Conservation (phyloP, 192 early-diverging fungal species). For the Phlyctochytrium planicorne region DNA sequence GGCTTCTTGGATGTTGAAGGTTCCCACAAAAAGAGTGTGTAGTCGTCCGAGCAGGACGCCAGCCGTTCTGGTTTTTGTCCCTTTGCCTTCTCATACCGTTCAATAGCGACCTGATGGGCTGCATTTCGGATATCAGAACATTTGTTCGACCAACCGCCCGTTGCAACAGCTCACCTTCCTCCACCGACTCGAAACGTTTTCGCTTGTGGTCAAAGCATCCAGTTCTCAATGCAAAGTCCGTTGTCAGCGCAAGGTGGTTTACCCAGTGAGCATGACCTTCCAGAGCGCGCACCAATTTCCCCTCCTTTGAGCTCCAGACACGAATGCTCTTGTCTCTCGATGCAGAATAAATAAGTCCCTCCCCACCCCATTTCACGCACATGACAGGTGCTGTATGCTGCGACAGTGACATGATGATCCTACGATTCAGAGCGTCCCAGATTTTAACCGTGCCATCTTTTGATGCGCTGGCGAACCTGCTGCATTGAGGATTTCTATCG, state of each 20-base stretch:
- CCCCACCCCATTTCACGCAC: constrained; percentile 95
- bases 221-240: constrained; percentile 86
- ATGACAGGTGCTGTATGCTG: constrained; percentile 93
- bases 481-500: constrained; percentile 67
- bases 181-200: constrained; percentile 51
- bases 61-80: constrained; percentile 73
- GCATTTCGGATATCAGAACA: not conserved
- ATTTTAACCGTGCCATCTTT: constrained; percentile 91
- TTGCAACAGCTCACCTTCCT: constrained; percentile 45
- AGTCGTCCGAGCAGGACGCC: constrained; percentile 94
- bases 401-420: constrained; percentile 72
- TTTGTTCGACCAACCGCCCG: not conserved
- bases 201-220: constrained; percentile 89
- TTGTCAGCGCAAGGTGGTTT: constrained; percentile 88
- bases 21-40: constrained; percentile 97
- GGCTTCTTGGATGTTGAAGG: constrained; percentile 73
- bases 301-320: constrained; percentile 79
- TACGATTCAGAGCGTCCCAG: constrained; percentile 84
- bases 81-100: constrained; percentile 73
- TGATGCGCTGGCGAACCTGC: constrained; percentile 84
- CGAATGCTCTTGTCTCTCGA: constrained; percentile 95
- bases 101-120: constrained; percentile 70
- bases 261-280: constrained; percentile 97
- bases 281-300: constrained; percentile 80
- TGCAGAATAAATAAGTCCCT: constrained; percentile 88